These are phyloP conservation scores for Auriscalpium vulgare DNA, from an alignment of 768 basidiomycete species.

Conservation along the genomic window DNA sequence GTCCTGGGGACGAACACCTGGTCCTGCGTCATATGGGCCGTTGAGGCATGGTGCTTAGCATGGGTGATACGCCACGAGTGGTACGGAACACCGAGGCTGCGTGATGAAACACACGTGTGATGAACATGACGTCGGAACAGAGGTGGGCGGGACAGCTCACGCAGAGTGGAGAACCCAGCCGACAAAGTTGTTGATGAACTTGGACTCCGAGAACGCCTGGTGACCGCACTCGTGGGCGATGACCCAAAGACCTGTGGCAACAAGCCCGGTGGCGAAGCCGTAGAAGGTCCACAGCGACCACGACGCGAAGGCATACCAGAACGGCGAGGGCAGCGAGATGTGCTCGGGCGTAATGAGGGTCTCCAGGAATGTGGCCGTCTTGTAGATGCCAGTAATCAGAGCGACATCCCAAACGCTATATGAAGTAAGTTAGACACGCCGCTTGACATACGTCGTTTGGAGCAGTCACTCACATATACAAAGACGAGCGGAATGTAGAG, in stretches of 20 bases:
- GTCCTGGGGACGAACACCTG: constrained; percentile 94
- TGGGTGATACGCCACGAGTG: constrained; percentile 96
- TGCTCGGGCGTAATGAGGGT: constrained; percentile 47
- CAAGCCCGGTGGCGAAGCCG: constrained; percentile 74
- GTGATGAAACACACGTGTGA: constrained; percentile 1
- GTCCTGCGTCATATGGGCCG: constrained; percentile 88
- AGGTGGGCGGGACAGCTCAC: constrained; percentile 33
- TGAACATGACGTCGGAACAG: constrained; percentile 3
- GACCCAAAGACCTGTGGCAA: constrained; percentile 91
- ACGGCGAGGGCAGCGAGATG: constrained; percentile 49
- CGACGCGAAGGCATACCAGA: constrained; percentile 52
- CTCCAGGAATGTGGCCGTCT: constrained; percentile 58
- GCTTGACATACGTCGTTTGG: constrained; percentile 1
- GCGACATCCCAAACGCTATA: constrained; percentile 71
- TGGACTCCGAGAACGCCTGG: constrained; percentile 91
- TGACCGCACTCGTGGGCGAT: constrained; percentile 95
- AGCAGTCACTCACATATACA: constrained; percentile 57
- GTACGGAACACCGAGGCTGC: constrained; percentile 88
- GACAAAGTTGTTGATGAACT: constrained; percentile 83
- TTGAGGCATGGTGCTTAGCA: constrained; percentile 92
- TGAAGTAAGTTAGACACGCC: constrained; percentile 11
- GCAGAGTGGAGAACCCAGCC: constrained; percentile 90
- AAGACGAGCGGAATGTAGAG: constrained; percentile 69
- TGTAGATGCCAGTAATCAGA: constrained; percentile 63
- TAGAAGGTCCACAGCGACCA: constrained; percentile 75